Evolutionary conservation across 75 land plant species (phyloP), one percentile per base, ranked within the genome.

Genomic region (Selaginella moellendorffii): DNA sequence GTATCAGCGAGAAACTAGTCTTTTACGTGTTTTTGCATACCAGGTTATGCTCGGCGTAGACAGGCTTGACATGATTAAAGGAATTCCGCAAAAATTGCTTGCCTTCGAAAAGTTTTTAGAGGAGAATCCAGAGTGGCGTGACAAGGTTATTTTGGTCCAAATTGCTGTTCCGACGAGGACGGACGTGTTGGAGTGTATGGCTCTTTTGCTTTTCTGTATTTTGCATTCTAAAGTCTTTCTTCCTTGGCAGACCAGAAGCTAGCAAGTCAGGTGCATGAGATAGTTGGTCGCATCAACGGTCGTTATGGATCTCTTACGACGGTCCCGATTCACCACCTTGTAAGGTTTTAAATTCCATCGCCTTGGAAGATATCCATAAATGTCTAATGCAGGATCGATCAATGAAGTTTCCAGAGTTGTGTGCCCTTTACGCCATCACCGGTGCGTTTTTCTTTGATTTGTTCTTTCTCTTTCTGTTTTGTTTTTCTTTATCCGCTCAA

Each of bases 41-140:
- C 72, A 92, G 97, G 98, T 93, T 23, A 95, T 95, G 99, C 62
- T 95, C 67, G 96, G 99, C 30, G 99, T 95, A 53, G 99, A 95
- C 69, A 84, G 99, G 26, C 89, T 95, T 69, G 99, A 95, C 65
- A 88, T 85, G 83, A 93, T 93, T 28, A 93, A 93, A 71, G 98
- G 98, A 62, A 93, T 93, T 70, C 98, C 99, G 28, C 99, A 95
- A 67, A 95, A 93, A 73, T 66, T 95, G 61, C 79, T 95, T 36
- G 99, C 99, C 30, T 95, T 95, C 79, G 99, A 95, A 64, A 90
- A 90, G 67, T 95, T 95, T 71, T 81, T 95, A 2, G 99, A 95
- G 72, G 96, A 95, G 72, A 86, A 95, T 63, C 71, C 80, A 42
- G 12, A 30, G 1, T 95, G 99, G 99, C 85, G 82, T 56, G 97